Base-by-base conservation (phyloP, 306 rosid genomes). In the Lupinus albus region DNA sequence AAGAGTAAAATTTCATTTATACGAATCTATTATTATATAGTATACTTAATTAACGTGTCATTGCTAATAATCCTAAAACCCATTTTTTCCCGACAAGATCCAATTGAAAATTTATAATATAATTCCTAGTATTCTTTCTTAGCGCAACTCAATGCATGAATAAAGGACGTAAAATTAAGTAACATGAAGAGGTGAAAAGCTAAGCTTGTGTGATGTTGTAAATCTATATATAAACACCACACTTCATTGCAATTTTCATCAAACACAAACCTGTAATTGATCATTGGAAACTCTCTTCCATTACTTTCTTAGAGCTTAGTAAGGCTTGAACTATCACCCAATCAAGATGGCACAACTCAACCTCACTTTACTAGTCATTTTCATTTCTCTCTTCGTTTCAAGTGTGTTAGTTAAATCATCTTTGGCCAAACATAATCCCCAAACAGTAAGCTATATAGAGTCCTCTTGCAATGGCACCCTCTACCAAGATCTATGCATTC, bases 401-500 rank as follows among this genome's bases (percentile, higher is more conserved):
- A 55, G 14, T 67, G 65, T 67, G 28, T 28, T 6, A 2, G 60
- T 47, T 1, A 78, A 75, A 12, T 53, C 85, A 7, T 11, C 84
- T 2, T 11, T 69, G 17, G 32, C 64, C 0, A 25, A 44, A 18
- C 77, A 66, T 0, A n/a, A 39, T 4, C 16, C 87, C 2, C 36
- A 55, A 51, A 32, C 79, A 16, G 58, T 39, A 25, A 60, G 74
- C 28, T 80, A 68, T 61, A 74, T 88, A n/a, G 48, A 80, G 16
- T 51, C 83, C 0, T 73, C 92, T n/a, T 88, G 95, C 76, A 67
- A 20, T 1, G 52, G 44, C 60, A 86, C 92, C 3, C 81, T 41
- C 4, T 88, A 81, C 70, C 82, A 76, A 0, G 21, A 67, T 4
- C 76, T 82, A 0, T 88, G 95, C 46, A 12, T 84, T 6, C 79